A percentile compares a stretch with the other conserved stretches of the same genome.
phyloP scores from a whole-genome alignment of 2,329 filamentous ascomycete genomes.

The Stenocarpella maydis region DNA sequence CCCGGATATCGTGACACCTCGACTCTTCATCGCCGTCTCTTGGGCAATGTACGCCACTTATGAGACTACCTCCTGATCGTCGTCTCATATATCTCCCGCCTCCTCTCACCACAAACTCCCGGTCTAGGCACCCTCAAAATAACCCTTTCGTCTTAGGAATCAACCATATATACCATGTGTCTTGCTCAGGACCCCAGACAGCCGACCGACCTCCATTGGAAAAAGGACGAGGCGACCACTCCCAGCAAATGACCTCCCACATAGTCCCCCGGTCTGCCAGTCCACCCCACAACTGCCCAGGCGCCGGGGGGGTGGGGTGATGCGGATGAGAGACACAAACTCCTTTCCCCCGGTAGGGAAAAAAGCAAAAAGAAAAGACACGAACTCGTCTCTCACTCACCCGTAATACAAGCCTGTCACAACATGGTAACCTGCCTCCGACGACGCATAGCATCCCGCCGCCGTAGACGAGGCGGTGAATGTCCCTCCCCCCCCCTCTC shows the following conservation, averaged over 20 bases:
- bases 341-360: neutral
- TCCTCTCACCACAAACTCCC: neutral
- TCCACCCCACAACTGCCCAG: neutral
- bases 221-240: neutral
- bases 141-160: neutral
- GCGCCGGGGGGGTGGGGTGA: too few relatives aligned
- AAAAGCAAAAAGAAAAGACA: neutral
- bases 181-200: neutral
- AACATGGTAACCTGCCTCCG: conserved; percentile 13
- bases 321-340: neutral
- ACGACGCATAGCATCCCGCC: conserved; percentile 15
- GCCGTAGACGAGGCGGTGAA: conserved; percentile 18
- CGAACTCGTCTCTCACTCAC: neutral
- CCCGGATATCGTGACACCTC: too few relatives aligned
- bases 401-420: conserved; percentile 4
- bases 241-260: neutral
- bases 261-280: too few relatives aligned
- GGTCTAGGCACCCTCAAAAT: neutral
- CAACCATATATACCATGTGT: neutral
- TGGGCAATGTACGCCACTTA: too few relatives aligned
- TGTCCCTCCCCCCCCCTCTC: neutral
- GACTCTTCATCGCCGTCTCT: too few relatives aligned
- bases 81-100: neutral
- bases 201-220: neutral
- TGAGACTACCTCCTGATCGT: too few relatives aligned